Base-by-base conservation (phyloP, 495 filamentous ascomycete species). In the Penicillium riverlandense region DNA sequence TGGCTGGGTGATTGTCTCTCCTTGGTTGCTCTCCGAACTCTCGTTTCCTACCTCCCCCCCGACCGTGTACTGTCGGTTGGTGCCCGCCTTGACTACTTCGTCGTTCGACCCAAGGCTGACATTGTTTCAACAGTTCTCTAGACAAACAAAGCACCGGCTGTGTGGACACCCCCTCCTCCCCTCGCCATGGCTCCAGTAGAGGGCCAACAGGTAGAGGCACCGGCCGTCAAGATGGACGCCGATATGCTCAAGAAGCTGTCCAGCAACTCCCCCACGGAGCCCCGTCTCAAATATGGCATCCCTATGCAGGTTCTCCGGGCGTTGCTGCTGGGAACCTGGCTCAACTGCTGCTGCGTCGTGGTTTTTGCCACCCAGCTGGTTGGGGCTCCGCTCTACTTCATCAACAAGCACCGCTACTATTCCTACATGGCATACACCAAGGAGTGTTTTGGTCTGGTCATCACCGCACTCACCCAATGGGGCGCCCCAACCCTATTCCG, bases 401-500 rank as follows among this genome's bases (percentile, higher is more conserved):
- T 82, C 61, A 70, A 70, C 54, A 79, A 72, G 52, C 61, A 75
- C 38, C 76, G 63, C 35, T 85, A 76, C 61, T 82, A 84, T 50
- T 65, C 72, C 6, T 82, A 73, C 52, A 84, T 84, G 78, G 71
- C 80, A n/a, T 62, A 77, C 35, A 82, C 78, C 30, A 84, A 85
- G 59, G 70, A 82, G 54, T 71, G 67, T 13, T 85, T 84, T 53
- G 78, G 76, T 6, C 48, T 84, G 15, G 64, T 81, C 22, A 73
- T 80, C 35, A 76, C 71, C 1, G 75, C 77, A 15, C 67, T 83
- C 43, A 83, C 79, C 4, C 63, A 83, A 48, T 82, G 75, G 75
- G 82, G 76, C 44, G 73, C 66, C 47, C 82, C 82, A 1, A 82
- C 78, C 0, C 58, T 71, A 27, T 68, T 83, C 35, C 69, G 79